Base-by-base conservation (phyloP, 345 rosid genomes). In the Melastoma malabathricum region DNA sequence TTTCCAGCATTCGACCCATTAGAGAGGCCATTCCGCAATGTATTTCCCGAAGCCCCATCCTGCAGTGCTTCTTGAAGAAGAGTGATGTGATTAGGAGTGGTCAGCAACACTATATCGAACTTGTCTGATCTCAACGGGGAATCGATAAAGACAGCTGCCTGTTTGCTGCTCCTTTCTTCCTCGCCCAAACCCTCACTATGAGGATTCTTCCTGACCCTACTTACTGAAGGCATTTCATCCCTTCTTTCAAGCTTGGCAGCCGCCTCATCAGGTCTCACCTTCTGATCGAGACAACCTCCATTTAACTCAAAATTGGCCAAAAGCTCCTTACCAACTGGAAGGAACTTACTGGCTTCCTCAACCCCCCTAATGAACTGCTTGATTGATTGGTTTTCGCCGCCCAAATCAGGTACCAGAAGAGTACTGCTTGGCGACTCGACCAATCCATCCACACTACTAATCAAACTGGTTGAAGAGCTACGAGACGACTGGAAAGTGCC, bases 161-260 rank as follows among this genome's bases (percentile, higher is more conserved):
- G 75, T 59, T 90, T 86, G 62, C 75, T 73, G 47, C 78, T 68
- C 59, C 98, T 84, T 72, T 66, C 96, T 56, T 86, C 96, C 62
- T 78, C 83, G 15, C 64, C 63, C 13, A n/a, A 58, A 59, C 72
- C 76, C 39, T 67, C 82, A 29, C 80, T 66, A 47, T 46, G 47
- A 55, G 68, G 69, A 60, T 67, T 78, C 64, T 79, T 86, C 73
- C 75, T 67, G 45, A 69, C 83, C 61, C 70, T 29, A 29, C 38
- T 29, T 29, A 29, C 9, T 6, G 6, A 29, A 29, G 38, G 38
- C 38, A 29, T 48, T 20, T 52, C 56, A 20, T 62, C 69, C 45
- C 60, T 53, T 60, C 54, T 59, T 74, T 71, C 76, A 43, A 55
- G 65, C 76, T 75, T 72, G 45, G 60, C 54, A 9, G 47, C 52